phyloP scores from a whole-genome alignment of 208 protist genomes.

The Leishmania martiniquensis region DNA sequence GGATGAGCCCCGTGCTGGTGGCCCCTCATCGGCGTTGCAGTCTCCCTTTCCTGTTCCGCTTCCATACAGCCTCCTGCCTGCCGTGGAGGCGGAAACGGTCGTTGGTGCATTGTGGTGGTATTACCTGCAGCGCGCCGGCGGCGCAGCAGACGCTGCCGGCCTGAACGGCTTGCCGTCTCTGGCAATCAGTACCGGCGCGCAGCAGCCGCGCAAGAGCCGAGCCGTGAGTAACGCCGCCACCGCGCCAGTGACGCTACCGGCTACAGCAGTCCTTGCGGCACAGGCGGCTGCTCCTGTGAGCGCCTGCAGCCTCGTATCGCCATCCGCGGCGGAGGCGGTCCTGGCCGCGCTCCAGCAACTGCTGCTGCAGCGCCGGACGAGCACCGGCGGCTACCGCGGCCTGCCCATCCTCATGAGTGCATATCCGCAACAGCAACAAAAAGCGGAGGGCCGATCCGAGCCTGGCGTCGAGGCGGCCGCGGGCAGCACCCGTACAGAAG shows the following conservation, averaged over 20 bases:
- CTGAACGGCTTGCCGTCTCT: too few species aligned
- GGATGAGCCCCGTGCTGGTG: not conserved
- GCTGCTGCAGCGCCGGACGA: slow-evolving; percentile 17
- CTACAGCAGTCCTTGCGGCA: not conserved
- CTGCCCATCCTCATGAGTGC: slow-evolving; percentile 22
- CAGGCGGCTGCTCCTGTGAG: not conserved
- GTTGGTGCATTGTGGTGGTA: slow-evolving; percentile 10
- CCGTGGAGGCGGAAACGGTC: slow-evolving; percentile 41
- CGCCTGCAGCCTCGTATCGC: not conserved
- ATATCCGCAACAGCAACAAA: slow-evolving; percentile 19
- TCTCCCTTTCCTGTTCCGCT: not conserved
- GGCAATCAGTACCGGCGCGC: not conserved
- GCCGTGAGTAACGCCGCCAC: not conserved
- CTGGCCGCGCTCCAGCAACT: slow-evolving; percentile 17
- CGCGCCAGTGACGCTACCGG: not conserved
- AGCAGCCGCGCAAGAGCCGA: slow-evolving; percentile 4
- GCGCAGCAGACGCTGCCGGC: not conserved
- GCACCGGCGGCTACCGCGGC: slow-evolving; percentile 8
- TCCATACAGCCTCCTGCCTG: slow-evolving; percentile 32
- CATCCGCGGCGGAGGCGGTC: slow-evolving; percentile 13
- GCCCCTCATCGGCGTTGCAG: not conserved
- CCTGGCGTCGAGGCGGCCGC: not conserved
- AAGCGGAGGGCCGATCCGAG: not conserved
- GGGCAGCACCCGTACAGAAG: not conserved
- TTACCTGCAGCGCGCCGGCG: not conserved